phyloP scores from a whole-genome alignment of 768 basidiomycete genomes.

The Tulasnella sp. region DNA sequence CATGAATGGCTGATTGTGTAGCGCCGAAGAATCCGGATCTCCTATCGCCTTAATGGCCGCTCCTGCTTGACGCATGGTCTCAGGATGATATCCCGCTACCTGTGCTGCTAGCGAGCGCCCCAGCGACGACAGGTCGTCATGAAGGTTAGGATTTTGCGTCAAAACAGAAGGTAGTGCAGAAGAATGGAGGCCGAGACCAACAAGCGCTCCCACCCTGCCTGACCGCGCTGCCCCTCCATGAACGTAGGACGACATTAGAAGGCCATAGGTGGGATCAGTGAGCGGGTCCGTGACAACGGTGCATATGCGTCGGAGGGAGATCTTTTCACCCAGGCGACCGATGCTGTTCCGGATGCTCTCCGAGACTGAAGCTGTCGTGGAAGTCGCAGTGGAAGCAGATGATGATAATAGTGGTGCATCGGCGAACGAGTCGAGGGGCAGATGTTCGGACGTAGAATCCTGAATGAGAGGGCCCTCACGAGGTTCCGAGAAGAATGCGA shows the following conservation, averaged over 20 bases:
- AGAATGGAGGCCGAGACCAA: no score
- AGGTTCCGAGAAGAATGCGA: constrained; percentile 58
- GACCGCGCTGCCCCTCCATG: constrained; percentile 40
- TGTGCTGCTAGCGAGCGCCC: constrained; percentile 1
- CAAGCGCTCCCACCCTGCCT: no score
- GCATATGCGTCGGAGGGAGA: constrained; percentile 52
- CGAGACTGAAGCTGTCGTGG: constrained; percentile 29
- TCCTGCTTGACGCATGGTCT: background rate
- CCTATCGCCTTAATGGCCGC: background rate
- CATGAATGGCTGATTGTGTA: constrained; percentile 10
- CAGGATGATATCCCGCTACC: background rate
- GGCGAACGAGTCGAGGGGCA: constrained; percentile 39
- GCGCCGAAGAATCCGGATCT: background rate
- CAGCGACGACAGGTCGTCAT: background rate
- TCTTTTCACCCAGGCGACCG: constrained; percentile 70
- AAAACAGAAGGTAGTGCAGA: no score
- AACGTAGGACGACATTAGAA: constrained; percentile 44
- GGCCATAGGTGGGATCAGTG: constrained; percentile 30
- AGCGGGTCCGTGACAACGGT: constrained; percentile 32
- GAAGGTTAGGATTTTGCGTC: constrained; percentile 29
- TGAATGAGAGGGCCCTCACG: background rate
- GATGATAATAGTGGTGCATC: constrained; percentile 59
- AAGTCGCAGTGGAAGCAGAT: constrained; percentile 31
- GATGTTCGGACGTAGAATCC: constrained; percentile 22
- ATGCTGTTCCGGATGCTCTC: constrained; percentile 57